Evolutionary conservation across 2,329 filamentous ascomycete genomes (phyloP), one percentile per base, ranked within the genome.

Genomic region (Apiospora aurea): DNA sequence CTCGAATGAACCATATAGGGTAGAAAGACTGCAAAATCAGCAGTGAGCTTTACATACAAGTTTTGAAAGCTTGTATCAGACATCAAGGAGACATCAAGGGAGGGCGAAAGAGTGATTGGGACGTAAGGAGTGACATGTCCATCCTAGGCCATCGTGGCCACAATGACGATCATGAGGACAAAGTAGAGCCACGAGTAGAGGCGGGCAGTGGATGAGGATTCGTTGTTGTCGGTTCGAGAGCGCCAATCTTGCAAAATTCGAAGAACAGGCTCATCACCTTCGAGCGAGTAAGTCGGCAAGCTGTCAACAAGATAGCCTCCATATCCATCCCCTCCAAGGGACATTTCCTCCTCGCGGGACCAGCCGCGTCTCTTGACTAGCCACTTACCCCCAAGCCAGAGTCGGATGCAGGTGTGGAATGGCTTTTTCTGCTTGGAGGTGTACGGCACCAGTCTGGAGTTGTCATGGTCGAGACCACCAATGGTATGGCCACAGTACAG

Each of bases 341-440:
- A 78, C 61, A 80, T 82, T 75, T 84, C 85, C 13, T 76, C 80
- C 49, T 81, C 81, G 74, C 78, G 80, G 49, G 76, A 81, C 81
- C 84, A 85, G n/a, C 81, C 83, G 29, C 79, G 79, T 73, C 78
- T 81, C 76, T 84, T 86, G 71, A 79, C 78, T 68, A 86, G 77
- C 81, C 82, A 86, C 64, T 82, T 74, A 21, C 83, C 82, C 1
- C 82, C 82, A 21, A 87, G 78, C 75, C 83, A 87, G 71, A 82
- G 79, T 70, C 84, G 81, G 69, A 86, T 84, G 77, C 84, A 87
- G 10, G 83, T 83, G 77, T 86, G 83, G 21, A 71, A 74, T 6
- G 85, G 85, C 76, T 86, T 87, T 72, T 78, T 79, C 76, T 87
- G 84, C 70, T 84, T 84, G 43, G 83, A 85, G 75, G 85, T 82